A percentile compares a stretch with the other conserved stretches of the same genome.
phyloP scores from a whole-genome alignment of 257 asterid species.

The Solanum etuberosum region DNA sequence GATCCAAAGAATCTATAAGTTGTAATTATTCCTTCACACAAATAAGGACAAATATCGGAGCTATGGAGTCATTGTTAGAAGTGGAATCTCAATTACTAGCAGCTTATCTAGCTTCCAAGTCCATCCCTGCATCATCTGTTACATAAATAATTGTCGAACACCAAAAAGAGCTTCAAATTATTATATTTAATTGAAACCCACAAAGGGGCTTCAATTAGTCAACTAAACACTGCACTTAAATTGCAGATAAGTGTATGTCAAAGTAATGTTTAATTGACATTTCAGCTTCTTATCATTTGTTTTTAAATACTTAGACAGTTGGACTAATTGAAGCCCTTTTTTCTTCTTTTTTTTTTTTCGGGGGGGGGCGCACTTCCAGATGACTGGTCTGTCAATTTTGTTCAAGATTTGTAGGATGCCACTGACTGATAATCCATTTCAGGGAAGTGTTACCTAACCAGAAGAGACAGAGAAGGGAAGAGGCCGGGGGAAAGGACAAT shows the following conservation, averaged over 20 bases:
- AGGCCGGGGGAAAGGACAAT: background rate
- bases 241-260: background rate
- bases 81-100: background rate
- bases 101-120: background rate
- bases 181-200: background rate
- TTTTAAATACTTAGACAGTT: background rate
- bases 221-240: background rate
- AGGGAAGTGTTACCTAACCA: background rate
- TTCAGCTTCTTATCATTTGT: background rate
- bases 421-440: background rate
- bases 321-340: background rate
- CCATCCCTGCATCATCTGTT: background rate
- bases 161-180: background rate
- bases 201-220: background rate
- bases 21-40: background rate
- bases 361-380: background rate
- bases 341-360: no score
- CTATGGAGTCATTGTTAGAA: background rate
- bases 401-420: background rate
- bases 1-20: background rate
- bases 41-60: background rate
- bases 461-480: background rate
- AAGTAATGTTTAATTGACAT: background rate
- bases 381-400: background rate
- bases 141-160: background rate